These are phyloP conservation scores for Cronartium quercuum DNA, from an alignment of 1,284 basidiomycete species.

Conservation along the genomic window DNA sequence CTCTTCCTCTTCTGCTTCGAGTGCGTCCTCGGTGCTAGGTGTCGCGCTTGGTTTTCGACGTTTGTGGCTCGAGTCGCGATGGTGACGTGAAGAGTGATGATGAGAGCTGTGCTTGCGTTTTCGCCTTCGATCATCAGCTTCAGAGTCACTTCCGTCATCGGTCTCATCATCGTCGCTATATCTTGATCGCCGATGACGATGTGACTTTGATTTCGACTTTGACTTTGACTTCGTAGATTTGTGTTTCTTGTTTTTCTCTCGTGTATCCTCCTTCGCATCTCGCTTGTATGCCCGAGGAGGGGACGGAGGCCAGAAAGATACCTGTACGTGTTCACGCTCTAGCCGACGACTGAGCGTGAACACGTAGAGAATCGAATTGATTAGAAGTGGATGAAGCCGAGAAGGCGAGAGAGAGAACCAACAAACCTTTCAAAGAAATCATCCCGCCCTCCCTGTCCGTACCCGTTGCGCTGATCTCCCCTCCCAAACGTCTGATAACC, in stretches of 20 bases:
- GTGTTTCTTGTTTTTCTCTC: constrained; percentile 1
- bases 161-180: neutral
- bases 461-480: neutral
- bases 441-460: constrained; percentile 22
- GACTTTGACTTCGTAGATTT: neutral
- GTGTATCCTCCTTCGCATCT: neutral
- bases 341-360: constrained; percentile 4
- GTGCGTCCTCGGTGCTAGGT: neutral
- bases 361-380: neutral
- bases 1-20: neutral
- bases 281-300: constrained; percentile 10
- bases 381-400: no score
- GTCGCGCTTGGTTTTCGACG: neutral
- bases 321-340: constrained; percentile 11
- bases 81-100: neutral
- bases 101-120: neutral
- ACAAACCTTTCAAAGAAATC: constrained; percentile 30
- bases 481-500: neutral
- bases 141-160: neutral
- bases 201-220: constrained; percentile 1
- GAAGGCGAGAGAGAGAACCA: neutral
- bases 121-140: neutral
- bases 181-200: neutral
- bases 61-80: neutral
- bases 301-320: constrained; percentile 22